Evolutionary conservation across 768 basidiomycete genomes (phyloP).

Genomic region (Hortiboletus flavorubellus): DNA sequence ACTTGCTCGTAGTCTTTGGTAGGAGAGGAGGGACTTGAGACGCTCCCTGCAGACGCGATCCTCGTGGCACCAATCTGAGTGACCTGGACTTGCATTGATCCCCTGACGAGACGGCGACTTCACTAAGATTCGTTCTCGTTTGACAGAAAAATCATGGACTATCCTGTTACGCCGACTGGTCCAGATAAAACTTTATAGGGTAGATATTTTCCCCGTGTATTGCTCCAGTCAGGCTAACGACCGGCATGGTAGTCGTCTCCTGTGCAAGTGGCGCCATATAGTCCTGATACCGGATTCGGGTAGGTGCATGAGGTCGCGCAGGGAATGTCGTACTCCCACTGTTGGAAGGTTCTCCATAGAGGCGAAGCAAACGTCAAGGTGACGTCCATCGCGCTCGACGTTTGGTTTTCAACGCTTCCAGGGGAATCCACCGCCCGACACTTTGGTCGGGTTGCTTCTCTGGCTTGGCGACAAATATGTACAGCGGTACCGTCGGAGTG

Average conservation of each 20-base stretch:
- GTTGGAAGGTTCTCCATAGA: constrained; percentile 48
- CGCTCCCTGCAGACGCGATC: too few species aligned
- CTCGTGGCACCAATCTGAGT: background rate
- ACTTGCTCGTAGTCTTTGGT: too few species aligned
- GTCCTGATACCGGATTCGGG: background rate
- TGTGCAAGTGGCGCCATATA: too few species aligned
- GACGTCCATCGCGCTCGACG: constrained; percentile 50
- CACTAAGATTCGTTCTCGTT: background rate
- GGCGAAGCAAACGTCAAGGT: constrained; percentile 63
- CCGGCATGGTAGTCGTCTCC: too few species aligned
- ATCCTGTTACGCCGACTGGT: too few species aligned
- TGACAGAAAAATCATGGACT: too few species aligned
- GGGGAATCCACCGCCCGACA: constrained; percentile 36
- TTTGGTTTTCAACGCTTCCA: constrained; percentile 58
- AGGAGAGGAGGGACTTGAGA: constrained; percentile 2
- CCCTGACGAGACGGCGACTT: background rate
- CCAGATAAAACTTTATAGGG: background rate
- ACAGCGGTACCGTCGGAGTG: too few species aligned
- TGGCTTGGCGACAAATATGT: too few species aligned
- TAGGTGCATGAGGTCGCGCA: constrained; percentile 27
- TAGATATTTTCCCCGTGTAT: too few species aligned
- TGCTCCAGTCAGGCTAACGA: too few species aligned
- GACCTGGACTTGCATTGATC: background rate
- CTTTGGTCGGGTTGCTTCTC: constrained; percentile 30
- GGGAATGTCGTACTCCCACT: constrained; percentile 41